A percentile compares a stretch with the other conserved stretches of the same genome.
Evolutionary conservation across 139 green algal genomes (phyloP).

Genomic region (Chlorella sp.): DNA sequence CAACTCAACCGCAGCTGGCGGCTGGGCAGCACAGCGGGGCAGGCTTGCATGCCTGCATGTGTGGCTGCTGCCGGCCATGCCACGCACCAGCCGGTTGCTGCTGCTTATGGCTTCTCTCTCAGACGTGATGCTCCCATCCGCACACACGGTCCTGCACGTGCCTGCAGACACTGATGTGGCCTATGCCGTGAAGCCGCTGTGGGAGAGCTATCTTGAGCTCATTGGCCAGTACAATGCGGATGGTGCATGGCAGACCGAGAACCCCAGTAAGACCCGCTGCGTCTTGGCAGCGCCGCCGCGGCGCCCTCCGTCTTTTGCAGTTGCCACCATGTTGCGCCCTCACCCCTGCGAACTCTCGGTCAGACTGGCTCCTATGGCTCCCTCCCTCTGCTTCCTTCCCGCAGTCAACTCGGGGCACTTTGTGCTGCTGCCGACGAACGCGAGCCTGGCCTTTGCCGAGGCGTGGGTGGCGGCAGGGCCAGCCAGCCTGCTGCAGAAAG

Average conservation of each 20-base stretch:
- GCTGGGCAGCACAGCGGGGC: no score
- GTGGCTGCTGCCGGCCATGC: no score
- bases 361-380: not conserved
- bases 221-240: not conserved
- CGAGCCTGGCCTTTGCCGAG: not conserved
- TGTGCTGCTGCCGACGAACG: conserved; percentile 8
- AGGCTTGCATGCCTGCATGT: no score
- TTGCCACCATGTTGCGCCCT: not conserved
- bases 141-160: no score
- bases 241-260: conserved; percentile 17
- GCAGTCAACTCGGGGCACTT: conserved; percentile 30
- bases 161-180: conserved; percentile 4
- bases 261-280: not conserved
- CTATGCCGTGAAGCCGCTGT: conserved; percentile 1
- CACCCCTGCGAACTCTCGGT: not conserved
- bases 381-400: not conserved
- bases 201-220: conserved; percentile 14
- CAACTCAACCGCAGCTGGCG: no score
- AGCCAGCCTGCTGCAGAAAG: not conserved
- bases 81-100: no score
- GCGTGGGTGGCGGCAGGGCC: not conserved
- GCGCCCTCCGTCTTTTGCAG: not conserved
- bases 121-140: no score
- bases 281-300: not conserved
- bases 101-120: no score